Evolutionary conservation across 2,329 filamentous ascomycete genomes (phyloP), one percentile per base, ranked within the genome.

Genomic region (Aspergillus novofumigatus): DNA sequence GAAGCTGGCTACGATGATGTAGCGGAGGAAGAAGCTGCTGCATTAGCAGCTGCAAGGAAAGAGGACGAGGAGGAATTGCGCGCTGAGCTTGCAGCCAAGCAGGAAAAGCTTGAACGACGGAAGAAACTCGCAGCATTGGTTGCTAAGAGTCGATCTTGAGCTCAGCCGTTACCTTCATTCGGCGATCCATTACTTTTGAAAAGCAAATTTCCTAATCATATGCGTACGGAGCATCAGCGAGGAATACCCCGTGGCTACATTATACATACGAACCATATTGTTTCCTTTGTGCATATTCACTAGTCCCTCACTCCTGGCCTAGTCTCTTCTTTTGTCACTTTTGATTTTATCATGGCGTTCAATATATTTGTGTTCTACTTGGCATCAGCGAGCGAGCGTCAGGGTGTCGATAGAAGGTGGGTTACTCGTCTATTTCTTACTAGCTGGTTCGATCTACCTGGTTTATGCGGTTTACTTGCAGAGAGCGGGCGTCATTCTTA

Each of bases 1-100:
- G 79, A 81, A 65, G 79, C 77, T 51, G 79, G 77, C 23, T 68
- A 76, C 21, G 68, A 73, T 52, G 78, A 80, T 58, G 65, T 81
- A 51, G 77, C 78, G 54, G 60, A 71, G 26, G 79, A 81, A 65
- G 79, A 81, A 63, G 68, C 66, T 23, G 58, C 59, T 14, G 78
- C 79, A 7, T 62, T 78, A 35, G 72, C 67, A 54, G 64, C 61
- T 44, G 79, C 79, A 6, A 73, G 69, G 52, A 67, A 66, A 55
- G 79, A 81, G 61, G 79, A 81, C 56, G 78, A 79, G 61, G 69
- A 77, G 63, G 78, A 80, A 56, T 63, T 74, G 59, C 72, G 68
- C 4, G 58, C 67, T 35, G 79, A 81, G 64, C 69, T 72, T 60
- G 70, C 70, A 49, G 72, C 77, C 29, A 81, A 80, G 67, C 69